Percentiles rank a stretch among this genome's conserved stretches.
Conservation (phyloP, 2,329 filamentous ascomycete species). For the Aspergillus piperis region DNA sequence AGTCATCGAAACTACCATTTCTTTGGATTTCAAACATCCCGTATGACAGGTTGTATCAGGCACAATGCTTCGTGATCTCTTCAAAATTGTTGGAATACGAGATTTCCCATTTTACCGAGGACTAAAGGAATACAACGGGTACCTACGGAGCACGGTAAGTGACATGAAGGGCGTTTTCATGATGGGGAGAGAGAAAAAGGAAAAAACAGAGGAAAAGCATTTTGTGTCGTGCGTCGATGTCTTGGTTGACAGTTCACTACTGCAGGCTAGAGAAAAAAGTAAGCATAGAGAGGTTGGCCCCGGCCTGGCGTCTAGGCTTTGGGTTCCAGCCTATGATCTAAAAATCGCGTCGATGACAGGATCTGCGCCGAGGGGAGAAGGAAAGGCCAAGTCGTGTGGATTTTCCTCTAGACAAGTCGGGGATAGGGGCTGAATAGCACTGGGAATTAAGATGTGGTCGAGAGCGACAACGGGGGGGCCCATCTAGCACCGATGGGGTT, state of each 20-base stretch:
- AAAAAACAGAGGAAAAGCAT: background rate
- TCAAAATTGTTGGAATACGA: background rate
- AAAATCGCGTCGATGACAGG: background rate
- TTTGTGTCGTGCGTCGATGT: conserved; percentile 1
- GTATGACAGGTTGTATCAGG: background rate
- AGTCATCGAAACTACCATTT: background rate
- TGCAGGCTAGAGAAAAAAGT: conserved; percentile 1
- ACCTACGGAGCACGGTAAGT: background rate
- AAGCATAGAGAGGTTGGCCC: background rate
- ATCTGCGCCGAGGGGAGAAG: too few relatives aligned
- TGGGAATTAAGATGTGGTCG: too few relatives aligned
- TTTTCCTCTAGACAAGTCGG: background rate
- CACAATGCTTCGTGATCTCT: background rate
- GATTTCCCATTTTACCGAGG: background rate
- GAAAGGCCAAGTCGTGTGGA: background rate
- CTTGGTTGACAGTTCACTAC: conserved; percentile 1
- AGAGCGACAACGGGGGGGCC: too few relatives aligned
- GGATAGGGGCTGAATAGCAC: background rate
- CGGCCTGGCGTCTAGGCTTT: background rate
- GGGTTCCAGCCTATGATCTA: background rate
- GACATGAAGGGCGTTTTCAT: background rate
- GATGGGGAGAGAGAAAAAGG: too few relatives aligned
- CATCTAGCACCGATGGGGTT: too few relatives aligned
- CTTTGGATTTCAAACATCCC: background rate
- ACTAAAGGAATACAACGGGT: background rate